phyloP scores from a whole-genome alignment of 768 basidiomycete genomes.

The Lentinula boryana region DNA sequence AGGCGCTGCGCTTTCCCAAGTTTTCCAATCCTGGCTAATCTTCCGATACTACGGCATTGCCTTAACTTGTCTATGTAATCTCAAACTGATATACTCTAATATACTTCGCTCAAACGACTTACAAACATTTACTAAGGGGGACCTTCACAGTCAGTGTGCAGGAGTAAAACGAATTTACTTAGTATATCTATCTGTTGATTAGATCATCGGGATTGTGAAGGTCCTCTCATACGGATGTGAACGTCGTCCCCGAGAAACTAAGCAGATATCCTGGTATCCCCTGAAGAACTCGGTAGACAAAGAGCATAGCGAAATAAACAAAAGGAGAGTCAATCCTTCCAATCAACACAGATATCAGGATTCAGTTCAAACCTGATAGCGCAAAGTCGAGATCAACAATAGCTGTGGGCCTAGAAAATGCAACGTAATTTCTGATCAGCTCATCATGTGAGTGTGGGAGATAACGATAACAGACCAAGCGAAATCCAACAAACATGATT shows the following conservation, averaged over 20 bases:
- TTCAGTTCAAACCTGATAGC: too few species aligned
- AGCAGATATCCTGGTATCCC: too few species aligned
- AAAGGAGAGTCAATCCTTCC: too few species aligned
- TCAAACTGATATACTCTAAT: background rate
- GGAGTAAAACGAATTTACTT: background rate
- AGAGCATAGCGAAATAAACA: too few species aligned
- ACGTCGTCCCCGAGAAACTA: too few species aligned
- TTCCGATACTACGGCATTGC: too few species aligned
- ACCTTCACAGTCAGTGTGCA: background rate
- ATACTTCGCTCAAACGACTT: background rate
- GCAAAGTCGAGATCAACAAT: background rate
- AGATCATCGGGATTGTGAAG: too few species aligned
- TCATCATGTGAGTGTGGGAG: background rate
- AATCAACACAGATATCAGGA: too few species aligned
- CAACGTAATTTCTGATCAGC: background rate
- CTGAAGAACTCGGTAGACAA: background rate
- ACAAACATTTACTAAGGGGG: background rate
- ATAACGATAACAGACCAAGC: background rate
- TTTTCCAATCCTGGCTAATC: too few species aligned
- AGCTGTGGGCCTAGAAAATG: background rate
- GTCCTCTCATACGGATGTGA: too few species aligned
- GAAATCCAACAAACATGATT: slow-evolving; percentile 1
- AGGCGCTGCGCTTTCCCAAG: too few species aligned
- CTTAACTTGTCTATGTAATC: background rate
- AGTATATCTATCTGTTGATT: too few species aligned